Percentiles rank a stretch among this genome's conserved stretches.
Evolutionary conservation across 345 rosid species (phyloP).

Genomic region (Raphanus raphanistrum): DNA sequence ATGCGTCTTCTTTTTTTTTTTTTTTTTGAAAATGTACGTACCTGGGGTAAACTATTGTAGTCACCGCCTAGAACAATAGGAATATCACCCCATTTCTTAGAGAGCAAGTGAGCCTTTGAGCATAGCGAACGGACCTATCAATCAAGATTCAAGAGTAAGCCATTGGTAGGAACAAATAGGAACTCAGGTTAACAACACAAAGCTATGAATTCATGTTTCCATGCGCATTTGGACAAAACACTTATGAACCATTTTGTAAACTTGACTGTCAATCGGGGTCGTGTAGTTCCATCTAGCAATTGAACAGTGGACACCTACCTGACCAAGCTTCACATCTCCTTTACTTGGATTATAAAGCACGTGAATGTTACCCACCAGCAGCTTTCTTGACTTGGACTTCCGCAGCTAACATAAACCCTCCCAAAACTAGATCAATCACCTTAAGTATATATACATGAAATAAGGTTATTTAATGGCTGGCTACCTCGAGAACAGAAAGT

Average conservation of each 20-base stretch:
- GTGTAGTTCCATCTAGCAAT: background rate
- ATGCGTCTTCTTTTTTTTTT: too few species aligned
- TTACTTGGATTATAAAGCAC: slow-evolving; percentile 65
- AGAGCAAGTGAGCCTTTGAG: slow-evolving; percentile 63
- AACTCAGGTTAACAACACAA: background rate
- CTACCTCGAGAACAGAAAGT: slow-evolving; percentile 74
- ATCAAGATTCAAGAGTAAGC: slow-evolving; percentile 11
- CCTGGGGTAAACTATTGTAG: slow-evolving; percentile 77
- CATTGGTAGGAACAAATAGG: slow-evolving; percentile 18
- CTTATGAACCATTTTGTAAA: too few species aligned
- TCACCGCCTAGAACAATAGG: slow-evolving; percentile 82
- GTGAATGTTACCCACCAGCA: slow-evolving; percentile 71
- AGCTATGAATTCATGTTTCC: background rate
- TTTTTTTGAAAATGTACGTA: slow-evolving; percentile 5
- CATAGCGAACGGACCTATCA: slow-evolving; percentile 55
- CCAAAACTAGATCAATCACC: slow-evolving; percentile 41
- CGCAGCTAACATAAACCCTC: slow-evolving; percentile 54
- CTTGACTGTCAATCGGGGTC: too few species aligned
- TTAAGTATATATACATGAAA: background rate
- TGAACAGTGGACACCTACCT: slow-evolving; percentile 47
- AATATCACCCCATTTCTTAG: slow-evolving; percentile 70
- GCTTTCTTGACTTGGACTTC: slow-evolving; percentile 52
- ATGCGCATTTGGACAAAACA: too few species aligned
- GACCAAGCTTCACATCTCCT: slow-evolving; percentile 82
- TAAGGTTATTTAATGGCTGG: background rate